phyloP scores from a whole-genome alignment of 208 protist species.

The Acanthamoeba culbertsoni region DNA sequence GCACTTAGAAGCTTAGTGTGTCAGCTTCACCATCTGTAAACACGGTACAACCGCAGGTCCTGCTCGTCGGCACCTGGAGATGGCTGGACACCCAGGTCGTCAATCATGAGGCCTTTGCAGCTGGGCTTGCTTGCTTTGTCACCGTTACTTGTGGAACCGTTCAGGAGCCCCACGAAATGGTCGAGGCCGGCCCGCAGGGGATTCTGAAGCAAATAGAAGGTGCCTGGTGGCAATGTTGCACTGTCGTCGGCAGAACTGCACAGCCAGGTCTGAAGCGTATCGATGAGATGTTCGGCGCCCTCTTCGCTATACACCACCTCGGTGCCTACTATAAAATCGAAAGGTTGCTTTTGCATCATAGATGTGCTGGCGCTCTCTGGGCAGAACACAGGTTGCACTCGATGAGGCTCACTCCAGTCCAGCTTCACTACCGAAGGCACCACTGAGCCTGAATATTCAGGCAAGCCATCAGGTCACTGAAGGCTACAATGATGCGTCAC shows the following conservation, averaged over 20 bases:
- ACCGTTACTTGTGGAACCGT: neutral
- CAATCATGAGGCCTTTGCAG: too few species aligned
- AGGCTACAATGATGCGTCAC: neutral
- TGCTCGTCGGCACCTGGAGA: too few species aligned
- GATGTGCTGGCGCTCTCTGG: neutral
- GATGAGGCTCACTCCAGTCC: neutral
- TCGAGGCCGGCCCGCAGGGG: neutral
- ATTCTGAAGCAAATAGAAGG: neutral
- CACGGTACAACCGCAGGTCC: too few species aligned
- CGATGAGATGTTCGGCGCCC: neutral
- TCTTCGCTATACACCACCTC: conserved; percentile 14
- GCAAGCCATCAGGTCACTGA: neutral
- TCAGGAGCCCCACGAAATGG: neutral
- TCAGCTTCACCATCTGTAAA: too few species aligned
- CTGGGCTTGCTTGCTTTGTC: too few species aligned
- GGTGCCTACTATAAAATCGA: neutral
- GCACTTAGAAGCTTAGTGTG: too few species aligned
- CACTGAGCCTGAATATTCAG: neutral
- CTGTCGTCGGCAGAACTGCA: neutral
- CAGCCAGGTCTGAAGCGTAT: neutral
- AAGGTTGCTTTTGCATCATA: neutral
- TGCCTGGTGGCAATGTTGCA: neutral
- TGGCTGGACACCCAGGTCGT: too few species aligned
- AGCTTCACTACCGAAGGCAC: neutral
- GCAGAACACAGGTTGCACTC: neutral